Percentiles rank a stretch among this genome's conserved stretches.
These are phyloP conservation scores for Acorus calamus DNA, from an alignment of 106 monocot genomes.

Conservation along the genomic window DNA sequence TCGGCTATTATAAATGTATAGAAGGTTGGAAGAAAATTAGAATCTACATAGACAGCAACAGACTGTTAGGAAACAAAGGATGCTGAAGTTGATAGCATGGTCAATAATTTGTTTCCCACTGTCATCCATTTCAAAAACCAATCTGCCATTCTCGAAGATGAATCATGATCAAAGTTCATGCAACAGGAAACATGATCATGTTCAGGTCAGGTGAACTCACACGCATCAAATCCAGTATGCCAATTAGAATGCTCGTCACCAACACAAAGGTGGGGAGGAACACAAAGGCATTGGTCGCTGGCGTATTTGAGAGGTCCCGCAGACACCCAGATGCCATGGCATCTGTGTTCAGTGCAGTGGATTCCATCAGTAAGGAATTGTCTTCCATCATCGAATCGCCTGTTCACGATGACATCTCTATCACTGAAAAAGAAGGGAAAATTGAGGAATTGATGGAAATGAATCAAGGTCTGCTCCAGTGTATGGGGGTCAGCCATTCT, in stretches of 20 bases:
- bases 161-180: background rate
- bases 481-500: slow-evolving; percentile 92
- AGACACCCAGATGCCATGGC: slow-evolving; percentile 77
- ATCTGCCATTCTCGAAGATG: background rate
- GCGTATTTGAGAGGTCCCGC: slow-evolving; percentile 59
- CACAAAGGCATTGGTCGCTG: slow-evolving; percentile 76
- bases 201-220: slow-evolving; percentile 61
- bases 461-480: slow-evolving; percentile 87
- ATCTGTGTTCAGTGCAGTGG: slow-evolving; percentile 66
- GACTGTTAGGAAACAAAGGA: too few relatives aligned
- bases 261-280: slow-evolving; percentile 88
- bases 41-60: too few relatives aligned
- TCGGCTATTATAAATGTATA: too few relatives aligned
- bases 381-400: slow-evolving; percentile 39
- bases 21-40: too few relatives aligned
- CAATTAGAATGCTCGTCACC: slow-evolving; percentile 86
- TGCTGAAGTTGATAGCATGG: too few relatives aligned
- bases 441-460: slow-evolving; percentile 87
- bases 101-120: too few relatives aligned
- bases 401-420: slow-evolving; percentile 42
- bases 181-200: slow-evolving; percentile 63
- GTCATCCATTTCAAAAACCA: too few relatives aligned
- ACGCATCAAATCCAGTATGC: slow-evolving; percentile 36
- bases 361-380: slow-evolving; percentile 76
- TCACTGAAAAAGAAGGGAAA: slow-evolving; percentile 59